These are phyloP conservation scores for Solanum commersonii DNA, from an alignment of 257 asterid genomes.

Conservation along the genomic window DNA sequence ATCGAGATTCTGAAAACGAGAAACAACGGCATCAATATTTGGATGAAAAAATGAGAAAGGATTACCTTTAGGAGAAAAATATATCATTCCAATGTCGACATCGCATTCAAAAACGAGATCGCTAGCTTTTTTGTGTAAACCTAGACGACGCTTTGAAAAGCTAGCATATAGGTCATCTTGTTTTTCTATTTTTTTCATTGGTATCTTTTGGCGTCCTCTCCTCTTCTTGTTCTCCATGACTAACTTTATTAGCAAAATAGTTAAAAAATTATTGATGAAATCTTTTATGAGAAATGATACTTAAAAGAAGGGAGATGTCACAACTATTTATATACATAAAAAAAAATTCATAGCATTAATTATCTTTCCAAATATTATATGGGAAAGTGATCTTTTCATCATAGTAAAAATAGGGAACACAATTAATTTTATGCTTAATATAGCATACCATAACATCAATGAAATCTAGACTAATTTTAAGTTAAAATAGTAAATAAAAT, in stretches of 20 bases:
- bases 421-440: background rate
- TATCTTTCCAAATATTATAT: background rate
- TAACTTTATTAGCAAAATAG: background rate
- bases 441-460: background rate
- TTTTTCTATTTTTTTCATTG: constrained; percentile 11
- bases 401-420: background rate
- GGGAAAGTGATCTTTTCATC: background rate
- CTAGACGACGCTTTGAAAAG: constrained; percentile 23
- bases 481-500: background rate
- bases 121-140: constrained; percentile 25
- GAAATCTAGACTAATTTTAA: background rate
- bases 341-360: background rate
- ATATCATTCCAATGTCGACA: constrained; percentile 21
- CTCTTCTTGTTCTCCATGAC: constrained; percentile 9
- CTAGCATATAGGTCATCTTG: constrained; percentile 19
- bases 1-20: background rate
- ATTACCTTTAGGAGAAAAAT: constrained; percentile 30
- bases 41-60: constrained; percentile 38
- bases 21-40: constrained; percentile 3
- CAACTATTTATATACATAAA: background rate
- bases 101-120: constrained; percentile 20
- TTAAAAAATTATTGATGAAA: background rate
- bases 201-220: background rate
- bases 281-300: background rate
- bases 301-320: background rate